These are phyloP conservation scores for Biancaea sappan DNA, from an alignment of 306 rosid species.

Conservation along the genomic window DNA sequence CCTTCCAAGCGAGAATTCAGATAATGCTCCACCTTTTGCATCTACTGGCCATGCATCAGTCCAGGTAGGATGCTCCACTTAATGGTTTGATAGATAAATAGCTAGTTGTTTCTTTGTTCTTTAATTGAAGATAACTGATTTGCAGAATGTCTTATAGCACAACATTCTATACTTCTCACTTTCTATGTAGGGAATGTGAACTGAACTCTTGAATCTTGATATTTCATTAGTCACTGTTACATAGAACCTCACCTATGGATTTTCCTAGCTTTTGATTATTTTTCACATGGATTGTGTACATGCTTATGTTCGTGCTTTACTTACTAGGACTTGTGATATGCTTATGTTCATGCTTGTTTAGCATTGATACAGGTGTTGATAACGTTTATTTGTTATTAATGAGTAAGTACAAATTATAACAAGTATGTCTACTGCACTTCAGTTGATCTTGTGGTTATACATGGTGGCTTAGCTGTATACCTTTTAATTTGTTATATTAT, in stretches of 20 bases:
- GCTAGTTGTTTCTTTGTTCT: slow-evolving; percentile 1
- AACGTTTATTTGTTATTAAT: neutral
- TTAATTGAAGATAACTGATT: neutral
- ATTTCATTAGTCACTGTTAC: slow-evolving; percentile 1
- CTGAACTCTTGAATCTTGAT: slow-evolving; percentile 4
- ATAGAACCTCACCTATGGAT: neutral
- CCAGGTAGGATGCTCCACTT: slow-evolving; percentile 55
- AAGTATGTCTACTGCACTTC: neutral
- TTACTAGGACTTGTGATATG: neutral
- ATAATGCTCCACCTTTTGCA: slow-evolving; percentile 60
- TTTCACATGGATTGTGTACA: neutral
- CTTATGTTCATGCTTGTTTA: neutral
- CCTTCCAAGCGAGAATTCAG: slow-evolving; percentile 69
- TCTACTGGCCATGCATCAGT: slow-evolving; percentile 60
- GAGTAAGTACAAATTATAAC: neutral
- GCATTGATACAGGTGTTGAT: neutral
- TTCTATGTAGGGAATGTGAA: neutral
- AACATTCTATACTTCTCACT: neutral
- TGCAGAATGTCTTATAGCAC: neutral
- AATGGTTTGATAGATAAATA: neutral
- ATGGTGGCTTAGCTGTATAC: neutral
- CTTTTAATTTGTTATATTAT: neutral
- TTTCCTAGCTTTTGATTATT: neutral
- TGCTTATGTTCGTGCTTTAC: neutral
- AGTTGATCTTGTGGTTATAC: neutral